Base-by-base conservation (phyloP, 1,139 yeast species). In the Pichia sp. region DNA sequence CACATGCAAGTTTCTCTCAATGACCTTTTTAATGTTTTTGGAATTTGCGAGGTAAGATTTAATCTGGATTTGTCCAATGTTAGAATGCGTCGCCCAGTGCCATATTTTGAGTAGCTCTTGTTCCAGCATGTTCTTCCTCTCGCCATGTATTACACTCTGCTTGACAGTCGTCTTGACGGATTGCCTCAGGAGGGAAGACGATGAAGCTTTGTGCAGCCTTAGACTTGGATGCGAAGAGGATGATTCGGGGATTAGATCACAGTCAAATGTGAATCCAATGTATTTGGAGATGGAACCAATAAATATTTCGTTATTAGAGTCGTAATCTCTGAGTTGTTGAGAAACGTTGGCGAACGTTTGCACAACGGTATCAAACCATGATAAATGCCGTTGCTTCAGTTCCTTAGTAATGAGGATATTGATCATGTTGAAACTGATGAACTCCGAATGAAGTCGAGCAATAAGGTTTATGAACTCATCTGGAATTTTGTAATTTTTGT, bases 121-220 rank as follows among this genome's bases (percentile, higher is more conserved):
- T 21, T 41, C 43, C 14, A 19, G 14, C 27, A 43, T 34, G 13
- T 41, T 43, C 18, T 34, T 43, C 9, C 23, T 29, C 25, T 35
- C 45, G 6, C 45, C 45, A 21, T 39, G 45, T 13, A 34, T 39
- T 9, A 41, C 29, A 14, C 25, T 35, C 14, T 39, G 42, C 22
- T 35, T 33, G 7, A 41, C 38, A 6, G 35, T 33, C 13, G 34
- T 17, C 20, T 35, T 35, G 9, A 38, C 23, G 3, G 6, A 10
- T 18, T 22, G 28, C 23, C 13, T 22, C 9, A 37, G 18, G 10
- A 23, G 14, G 6, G 35, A 33, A 13, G 20, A 32, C 23, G 14
- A 19, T 16, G 20, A 26, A 24, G 15, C 27, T 18, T 22, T 26
- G 4, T 13, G 6, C 8, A 23, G 7, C n/a, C n/a, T n/a, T n/a